A percentile compares a stretch with the other conserved stretches of the same genome.
Evolutionary conservation across 306 rosid genomes (phyloP).

Genomic region (Hippophae rhamnoides): DNA sequence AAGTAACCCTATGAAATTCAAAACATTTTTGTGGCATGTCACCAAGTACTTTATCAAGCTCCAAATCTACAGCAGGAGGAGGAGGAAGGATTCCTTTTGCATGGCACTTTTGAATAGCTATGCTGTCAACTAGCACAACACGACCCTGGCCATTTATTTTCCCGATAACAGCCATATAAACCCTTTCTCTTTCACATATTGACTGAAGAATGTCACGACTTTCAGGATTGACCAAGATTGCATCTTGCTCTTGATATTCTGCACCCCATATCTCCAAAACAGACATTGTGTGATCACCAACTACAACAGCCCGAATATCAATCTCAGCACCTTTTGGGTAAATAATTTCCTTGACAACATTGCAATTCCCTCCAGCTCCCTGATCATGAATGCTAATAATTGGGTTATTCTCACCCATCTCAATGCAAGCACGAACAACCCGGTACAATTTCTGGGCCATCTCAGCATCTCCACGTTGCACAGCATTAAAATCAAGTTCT

Average conservation of each 20-base stretch:
- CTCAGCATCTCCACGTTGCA: slow-evolving; percentile 96
- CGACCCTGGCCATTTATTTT: slow-evolving; percentile 69
- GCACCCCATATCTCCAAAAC: slow-evolving; percentile 96
- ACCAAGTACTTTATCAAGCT: slow-evolving; percentile 80
- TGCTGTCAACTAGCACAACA: slow-evolving; percentile 54
- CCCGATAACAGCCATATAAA: slow-evolving; percentile 90
- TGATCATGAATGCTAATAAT: slow-evolving; percentile 85
- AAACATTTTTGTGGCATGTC: slow-evolving; percentile 77
- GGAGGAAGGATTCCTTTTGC: slow-evolving; percentile 54
- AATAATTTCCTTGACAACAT: slow-evolving; percentile 80
- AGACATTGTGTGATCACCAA: slow-evolving; percentile 89
- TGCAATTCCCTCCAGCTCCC: slow-evolving; percentile 90
- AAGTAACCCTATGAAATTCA: slow-evolving; percentile 41
- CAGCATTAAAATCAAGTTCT: slow-evolving; percentile 92
- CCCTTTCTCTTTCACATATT: slow-evolving; percentile 69
- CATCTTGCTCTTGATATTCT: slow-evolving; percentile 91
- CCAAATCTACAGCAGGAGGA: slow-evolving; percentile 68
- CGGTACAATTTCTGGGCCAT: slow-evolving; percentile 91
- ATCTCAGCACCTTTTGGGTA: slow-evolving; percentile 71
- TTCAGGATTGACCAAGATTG: slow-evolving; percentile 78
- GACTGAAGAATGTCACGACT: slow-evolving; percentile 50
- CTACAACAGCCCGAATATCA: slow-evolving; percentile 55
- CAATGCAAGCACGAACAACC: slow-evolving; percentile 87
- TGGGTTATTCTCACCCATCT: slow-evolving; percentile 81
- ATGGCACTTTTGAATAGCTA: slow-evolving; percentile 37